These are phyloP conservation scores for Nicotiana tomentosiformis DNA, from an alignment of 257 asterid genomes.

Conservation along the genomic window DNA sequence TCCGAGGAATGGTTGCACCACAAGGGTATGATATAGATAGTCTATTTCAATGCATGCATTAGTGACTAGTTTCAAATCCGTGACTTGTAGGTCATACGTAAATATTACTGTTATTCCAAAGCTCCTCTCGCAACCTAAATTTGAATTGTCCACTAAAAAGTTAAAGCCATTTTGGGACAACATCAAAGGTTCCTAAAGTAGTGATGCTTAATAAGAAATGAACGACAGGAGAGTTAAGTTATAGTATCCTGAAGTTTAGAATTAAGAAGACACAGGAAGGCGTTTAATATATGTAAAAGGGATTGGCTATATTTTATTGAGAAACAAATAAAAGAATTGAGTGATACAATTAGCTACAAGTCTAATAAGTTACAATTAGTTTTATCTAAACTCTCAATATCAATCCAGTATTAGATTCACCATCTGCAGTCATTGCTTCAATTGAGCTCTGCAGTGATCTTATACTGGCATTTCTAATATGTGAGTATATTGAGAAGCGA, in stretches of 20 bases:
- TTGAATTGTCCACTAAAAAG: not conserved
- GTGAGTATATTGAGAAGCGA: conserved; percentile 63
- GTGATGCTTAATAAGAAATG: not conserved
- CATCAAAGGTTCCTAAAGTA: not conserved
- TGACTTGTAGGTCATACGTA: too few species aligned
- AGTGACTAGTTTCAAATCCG: too few species aligned
- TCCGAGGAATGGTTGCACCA: too few species aligned
- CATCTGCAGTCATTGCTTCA: not conserved
- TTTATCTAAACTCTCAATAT: not conserved
- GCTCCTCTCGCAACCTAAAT: not conserved
- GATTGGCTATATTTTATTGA: not conserved
- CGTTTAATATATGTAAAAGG: not conserved
- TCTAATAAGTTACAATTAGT: not conserved
- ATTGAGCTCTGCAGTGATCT: not conserved
- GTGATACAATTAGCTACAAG: not conserved
- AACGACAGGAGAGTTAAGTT: too few species aligned
- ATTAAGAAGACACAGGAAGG: not conserved
- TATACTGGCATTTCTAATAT: not conserved
- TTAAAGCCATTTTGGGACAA: not conserved
- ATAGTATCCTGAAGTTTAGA: not conserved
- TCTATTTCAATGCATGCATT: too few species aligned
- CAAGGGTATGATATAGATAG: too few species aligned
- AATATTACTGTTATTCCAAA: too few species aligned
- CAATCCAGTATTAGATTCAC: not conserved
- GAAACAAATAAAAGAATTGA: not conserved